phyloP scores from a whole-genome alignment of 225 moss, liverwort and hornwort genomes.

The Pseudisothecium myosuroides region DNA sequence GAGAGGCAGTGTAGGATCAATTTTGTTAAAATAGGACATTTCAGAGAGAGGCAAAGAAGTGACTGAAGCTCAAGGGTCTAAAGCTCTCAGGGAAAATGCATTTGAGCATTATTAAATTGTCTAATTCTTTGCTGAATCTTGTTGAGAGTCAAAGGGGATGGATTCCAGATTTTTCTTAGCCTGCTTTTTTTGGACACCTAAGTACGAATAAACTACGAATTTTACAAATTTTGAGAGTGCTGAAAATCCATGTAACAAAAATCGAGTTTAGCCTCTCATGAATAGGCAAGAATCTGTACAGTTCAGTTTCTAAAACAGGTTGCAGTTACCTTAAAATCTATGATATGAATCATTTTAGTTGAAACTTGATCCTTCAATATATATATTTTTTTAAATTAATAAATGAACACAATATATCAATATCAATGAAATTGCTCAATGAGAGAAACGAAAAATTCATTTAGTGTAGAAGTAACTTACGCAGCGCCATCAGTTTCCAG shows the following conservation, averaged over 20 bases:
- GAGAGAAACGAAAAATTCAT: not conserved
- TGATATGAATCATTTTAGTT: too few relatives aligned
- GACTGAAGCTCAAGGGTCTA: not conserved
- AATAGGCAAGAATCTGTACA: not conserved
- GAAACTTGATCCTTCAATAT: not conserved
- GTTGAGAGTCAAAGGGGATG: not conserved
- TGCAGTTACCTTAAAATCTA: not conserved
- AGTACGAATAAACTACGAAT: not conserved
- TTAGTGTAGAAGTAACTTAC: slow-evolving; percentile 10
- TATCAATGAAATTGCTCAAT: not conserved
- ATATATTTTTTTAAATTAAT: not conserved
- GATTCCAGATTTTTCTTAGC: not conserved
- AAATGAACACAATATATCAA: not conserved
- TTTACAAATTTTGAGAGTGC: not conserved
- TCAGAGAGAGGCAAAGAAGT: not conserved
- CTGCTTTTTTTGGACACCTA: not conserved
- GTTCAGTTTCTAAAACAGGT: not conserved
- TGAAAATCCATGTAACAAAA: not conserved
- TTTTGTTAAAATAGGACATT: not conserved
- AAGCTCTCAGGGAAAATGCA: not conserved
- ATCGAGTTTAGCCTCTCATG: not conserved
- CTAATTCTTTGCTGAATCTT: not conserved
- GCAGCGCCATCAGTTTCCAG: slow-evolving; percentile 10
- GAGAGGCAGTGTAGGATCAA: not conserved
- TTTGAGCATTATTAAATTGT: not conserved